Evolutionary conservation across 2,329 filamentous ascomycete genomes (phyloP), one percentile per base, ranked within the genome.

Genomic region (Passalora sequoiae): DNA sequence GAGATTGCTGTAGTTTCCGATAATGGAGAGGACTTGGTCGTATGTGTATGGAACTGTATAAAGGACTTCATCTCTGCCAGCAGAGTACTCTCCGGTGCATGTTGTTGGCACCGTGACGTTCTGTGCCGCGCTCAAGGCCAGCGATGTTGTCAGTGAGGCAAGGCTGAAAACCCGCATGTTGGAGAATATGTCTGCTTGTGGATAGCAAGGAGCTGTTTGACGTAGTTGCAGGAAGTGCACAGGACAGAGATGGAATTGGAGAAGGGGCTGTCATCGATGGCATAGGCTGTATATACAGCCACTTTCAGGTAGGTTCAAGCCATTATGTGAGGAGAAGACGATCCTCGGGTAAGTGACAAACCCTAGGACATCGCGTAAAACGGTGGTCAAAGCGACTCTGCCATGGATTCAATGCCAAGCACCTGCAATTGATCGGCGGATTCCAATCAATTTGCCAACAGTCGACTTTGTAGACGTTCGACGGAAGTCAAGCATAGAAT

Each of bases 41-140:
- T 57, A 55, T 19, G 50, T 49, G 33, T 57, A 57, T 10, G 54
- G 54, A 1, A 57, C 38, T 6, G 54, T 55, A 43, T 43, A 49
- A 21, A 47, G 24, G 32, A 54, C 41, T 38, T 40, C 43, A 35
- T 53, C 46, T 25, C 25, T 39, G 17, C 50, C 46, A 6, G 44
- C 37, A 10, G 31, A 37, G 37, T 40, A 56, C 38, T 44, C 40
- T 1, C 43, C 38, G n/a, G n/a, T n/a, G 33, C 51, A 56, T 25
- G 44, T 45, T 13, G 40, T 37, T 12, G 44, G 44, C 25, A 50
- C 45, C 13, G 38, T 41, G 22, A 42, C n/a, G 33, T 37, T 27
- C 10, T 31, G 21, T 22, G 41, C 36, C 19, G 40, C 38, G 31
- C 25, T 31, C 7, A 31, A 19, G 12, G 38, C 31, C 7, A 28